Conservation (phyloP, 306 rosid genomes). For the Amphicarpaea edgeworthii region DNA sequence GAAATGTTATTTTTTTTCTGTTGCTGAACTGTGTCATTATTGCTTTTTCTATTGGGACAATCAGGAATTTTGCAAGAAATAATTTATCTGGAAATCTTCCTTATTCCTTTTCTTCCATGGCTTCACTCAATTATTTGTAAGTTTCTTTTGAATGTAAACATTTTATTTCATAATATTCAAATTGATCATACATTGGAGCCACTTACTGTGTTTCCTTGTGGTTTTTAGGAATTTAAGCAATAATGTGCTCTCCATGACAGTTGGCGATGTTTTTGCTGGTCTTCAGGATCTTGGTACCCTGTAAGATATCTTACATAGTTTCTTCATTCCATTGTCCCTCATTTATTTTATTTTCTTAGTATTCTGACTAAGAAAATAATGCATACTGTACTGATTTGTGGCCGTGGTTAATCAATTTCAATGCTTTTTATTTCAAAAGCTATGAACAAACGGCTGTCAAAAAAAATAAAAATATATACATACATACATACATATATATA, state of each 20-base stretch:
- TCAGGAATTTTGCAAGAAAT: slow-evolving; percentile 87
- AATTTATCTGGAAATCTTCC: slow-evolving; percentile 92
- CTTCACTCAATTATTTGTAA: slow-evolving; percentile 78
- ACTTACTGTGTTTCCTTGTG: slow-evolving; percentile 27
- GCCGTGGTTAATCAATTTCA: slow-evolving; percentile 23
- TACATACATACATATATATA: no score
- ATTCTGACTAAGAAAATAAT: background rate
- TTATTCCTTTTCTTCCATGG: slow-evolving; percentile 82
- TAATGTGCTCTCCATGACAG: slow-evolving; percentile 64
- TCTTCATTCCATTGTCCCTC: slow-evolving; percentile 15
- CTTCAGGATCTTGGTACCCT: slow-evolving; percentile 66
- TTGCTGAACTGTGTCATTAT: slow-evolving; percentile 22
- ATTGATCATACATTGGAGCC: slow-evolving; percentile 40
- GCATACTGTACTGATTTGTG: background rate
- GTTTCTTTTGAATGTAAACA: slow-evolving; percentile 49
- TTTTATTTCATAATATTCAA: slow-evolving; percentile 8
- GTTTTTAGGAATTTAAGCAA: slow-evolving; percentile 77
- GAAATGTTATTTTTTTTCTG: slow-evolving; percentile 7
- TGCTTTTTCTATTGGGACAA: slow-evolving; percentile 23
- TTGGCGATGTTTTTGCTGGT: slow-evolving; percentile 70
- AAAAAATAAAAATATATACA: no score
- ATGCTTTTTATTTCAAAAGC: background rate
- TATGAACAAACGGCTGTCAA: background rate
- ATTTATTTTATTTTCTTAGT: slow-evolving; percentile 31
- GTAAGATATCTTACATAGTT: slow-evolving; percentile 63